Evolutionary conservation across 2,329 filamentous ascomycete genomes (phyloP).

Genomic region (Apiospora pterosperma): DNA sequence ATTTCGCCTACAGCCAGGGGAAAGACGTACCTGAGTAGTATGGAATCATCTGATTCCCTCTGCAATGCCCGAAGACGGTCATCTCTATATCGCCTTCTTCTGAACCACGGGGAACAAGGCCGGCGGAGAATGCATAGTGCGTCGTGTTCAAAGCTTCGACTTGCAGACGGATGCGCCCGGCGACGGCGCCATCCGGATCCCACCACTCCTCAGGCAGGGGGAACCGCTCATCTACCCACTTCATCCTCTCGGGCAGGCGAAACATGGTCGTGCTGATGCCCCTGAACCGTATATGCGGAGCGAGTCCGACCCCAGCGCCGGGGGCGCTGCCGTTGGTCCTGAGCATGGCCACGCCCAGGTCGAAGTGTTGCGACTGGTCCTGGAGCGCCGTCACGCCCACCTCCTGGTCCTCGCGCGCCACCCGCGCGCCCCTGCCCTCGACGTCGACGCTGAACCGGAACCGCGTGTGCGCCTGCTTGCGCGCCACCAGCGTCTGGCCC

Average conservation of each 20-base stretch:
- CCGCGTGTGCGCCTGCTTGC: constrained; percentile 22
- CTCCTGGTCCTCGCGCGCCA: constrained; percentile 13
- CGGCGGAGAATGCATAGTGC: constrained; percentile 25
- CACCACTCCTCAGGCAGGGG: constrained; percentile 23
- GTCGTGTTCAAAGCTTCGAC: constrained; percentile 26
- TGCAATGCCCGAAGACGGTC: constrained; percentile 11
- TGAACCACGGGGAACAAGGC: neutral
- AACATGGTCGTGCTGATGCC: constrained; percentile 14
- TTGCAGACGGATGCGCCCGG: constrained; percentile 22
- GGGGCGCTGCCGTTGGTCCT: constrained; percentile 4
- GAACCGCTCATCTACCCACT: too few species aligned
- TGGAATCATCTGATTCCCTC: constrained; percentile 11
- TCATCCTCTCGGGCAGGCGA: constrained; percentile 16
- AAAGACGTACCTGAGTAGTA: constrained; percentile 16
- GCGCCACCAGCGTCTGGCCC: constrained; percentile 20
- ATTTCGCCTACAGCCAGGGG: too few species aligned
- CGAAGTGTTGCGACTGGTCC: constrained; percentile 22
- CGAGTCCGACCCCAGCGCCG: too few species aligned
- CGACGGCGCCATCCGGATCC: too few species aligned
- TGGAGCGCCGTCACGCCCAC: constrained; percentile 24
- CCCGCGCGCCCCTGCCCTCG: constrained; percentile 10
- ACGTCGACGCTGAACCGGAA: constrained; percentile 23
- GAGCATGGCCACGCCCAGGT: constrained; percentile 19
- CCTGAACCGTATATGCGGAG: too few species aligned
- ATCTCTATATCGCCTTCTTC: neutral